These are phyloP conservation scores for Melanomma pulvis-pyrius DNA, from an alignment of 495 filamentous ascomycete genomes.

Conservation along the genomic window DNA sequence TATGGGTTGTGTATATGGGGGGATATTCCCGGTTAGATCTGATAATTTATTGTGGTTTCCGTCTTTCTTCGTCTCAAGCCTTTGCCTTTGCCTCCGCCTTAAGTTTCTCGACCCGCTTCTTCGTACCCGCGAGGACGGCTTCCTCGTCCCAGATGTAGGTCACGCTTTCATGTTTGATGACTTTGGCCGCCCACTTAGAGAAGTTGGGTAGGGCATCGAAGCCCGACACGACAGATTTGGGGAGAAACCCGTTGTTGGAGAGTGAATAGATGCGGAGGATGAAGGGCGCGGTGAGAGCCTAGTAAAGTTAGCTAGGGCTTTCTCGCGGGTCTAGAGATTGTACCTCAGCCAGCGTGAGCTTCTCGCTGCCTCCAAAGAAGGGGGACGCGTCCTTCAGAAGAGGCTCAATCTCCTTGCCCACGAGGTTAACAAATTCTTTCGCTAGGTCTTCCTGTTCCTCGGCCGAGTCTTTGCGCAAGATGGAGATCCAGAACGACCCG, in stretches of 20 bases:
- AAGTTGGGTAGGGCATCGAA: constrained; percentile 64
- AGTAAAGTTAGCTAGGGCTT: not conserved
- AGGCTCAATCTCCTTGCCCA: constrained; percentile 77
- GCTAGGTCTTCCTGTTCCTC: constrained; percentile 48
- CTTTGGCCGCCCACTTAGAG: constrained; percentile 66
- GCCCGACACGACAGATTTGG: constrained; percentile 52
- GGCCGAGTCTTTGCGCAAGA: constrained; percentile 47
- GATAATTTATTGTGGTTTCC: not conserved
- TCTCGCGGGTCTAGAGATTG: constrained; percentile 12
- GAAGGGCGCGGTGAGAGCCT: constrained; percentile 71
- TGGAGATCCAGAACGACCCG: constrained; percentile 49
- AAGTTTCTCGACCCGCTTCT: constrained; percentile 38
- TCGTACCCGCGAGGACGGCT: constrained; percentile 32
- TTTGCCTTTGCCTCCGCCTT: constrained; percentile 39
- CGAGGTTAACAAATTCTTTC: constrained; percentile 53
- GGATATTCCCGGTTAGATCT: not conserved
- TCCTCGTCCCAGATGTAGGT: constrained; percentile 64
- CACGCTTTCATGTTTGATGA: constrained; percentile 66
- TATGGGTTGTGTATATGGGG: not conserved
- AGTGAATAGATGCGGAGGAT: constrained; percentile 60
- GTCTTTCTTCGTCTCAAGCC: constrained; percentile 42
- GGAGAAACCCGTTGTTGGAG: constrained; percentile 55
- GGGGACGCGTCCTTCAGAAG: constrained; percentile 66
- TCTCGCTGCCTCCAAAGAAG: constrained; percentile 79
- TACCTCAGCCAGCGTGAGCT: constrained; percentile 79